Evolutionary conservation across 2,329 filamentous ascomycete species (phyloP), one percentile per base, ranked within the genome.

Genomic region (Phialocephala subalpina): DNA sequence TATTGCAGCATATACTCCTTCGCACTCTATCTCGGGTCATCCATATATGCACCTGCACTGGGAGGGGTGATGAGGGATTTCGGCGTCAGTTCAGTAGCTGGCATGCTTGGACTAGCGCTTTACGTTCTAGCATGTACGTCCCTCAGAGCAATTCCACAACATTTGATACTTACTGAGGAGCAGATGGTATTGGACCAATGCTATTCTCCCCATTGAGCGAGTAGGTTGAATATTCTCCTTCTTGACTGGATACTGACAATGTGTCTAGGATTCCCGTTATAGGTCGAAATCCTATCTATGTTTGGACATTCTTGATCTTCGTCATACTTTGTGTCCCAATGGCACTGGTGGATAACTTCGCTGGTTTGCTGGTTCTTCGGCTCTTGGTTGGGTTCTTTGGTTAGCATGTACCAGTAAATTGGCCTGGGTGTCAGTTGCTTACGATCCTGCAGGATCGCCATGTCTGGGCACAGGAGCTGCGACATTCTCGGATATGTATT

Each of bases 261-360:
- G n/a, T 18, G 16, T 84, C 82, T 56, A 89, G 92, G 77, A 85
- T 92, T 27, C 87, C 89, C 0, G 74, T 81, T 53, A 83, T 92
- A 56, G 90, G 90, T 2, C 82, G 90, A 11, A 92, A 88, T 73
- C 84, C 86, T 0, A 84, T 89, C 3, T 92, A 92, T 76, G 84
- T 91, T 52, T 75, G 86, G 71, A 89, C 89, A 16, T 90, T 92
- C 78, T 84, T 85, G 62, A 80, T 92, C 36, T 92, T 91, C 73
- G 86, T 91, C 63, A 82, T 91, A 65, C 76, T 92, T 6, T 85
- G 83, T 6, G 82, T 92, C 27, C 88, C 89, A 0, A 85, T 87
- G 0, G 86, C 87, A 0, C 75, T 92, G 0, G 86, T 86, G 2
- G 76, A 83, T 40, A 90, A 87, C 77, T 90, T 87, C 60, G 77